phyloP scores from a whole-genome alignment of 352 stramenopile genomes.

The Globisporangium acanthophoron region DNA sequence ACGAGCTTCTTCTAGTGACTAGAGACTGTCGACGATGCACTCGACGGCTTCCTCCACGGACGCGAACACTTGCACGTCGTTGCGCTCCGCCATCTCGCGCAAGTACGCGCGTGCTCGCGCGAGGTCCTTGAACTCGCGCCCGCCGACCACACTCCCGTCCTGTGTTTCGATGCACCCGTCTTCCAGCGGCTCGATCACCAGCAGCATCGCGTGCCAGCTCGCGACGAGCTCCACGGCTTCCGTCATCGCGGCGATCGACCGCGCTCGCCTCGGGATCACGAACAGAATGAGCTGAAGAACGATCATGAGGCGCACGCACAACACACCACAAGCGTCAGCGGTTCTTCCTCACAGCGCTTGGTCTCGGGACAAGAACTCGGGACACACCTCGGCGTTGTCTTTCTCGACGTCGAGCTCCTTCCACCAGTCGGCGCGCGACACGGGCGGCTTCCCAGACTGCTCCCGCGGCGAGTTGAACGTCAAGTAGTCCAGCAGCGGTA shows the following conservation, averaged over 20 bases:
- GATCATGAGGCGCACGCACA: not conserved
- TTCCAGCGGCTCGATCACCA: constrained; percentile 69
- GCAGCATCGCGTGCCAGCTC: constrained; percentile 58
- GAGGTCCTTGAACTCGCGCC: constrained; percentile 81
- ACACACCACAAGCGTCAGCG: not conserved
- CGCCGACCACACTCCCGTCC: constrained; percentile 36
- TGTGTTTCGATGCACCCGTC: constrained; percentile 53
- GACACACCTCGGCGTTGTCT: constrained; percentile 48
- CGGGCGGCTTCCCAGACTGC: constrained; percentile 22
- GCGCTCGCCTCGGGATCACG: constrained; percentile 65
- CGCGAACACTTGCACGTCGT: constrained; percentile 70
- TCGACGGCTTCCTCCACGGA: constrained; percentile 57
- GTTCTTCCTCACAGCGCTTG: not conserved
- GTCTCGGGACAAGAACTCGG: not conserved
- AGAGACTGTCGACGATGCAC: constrained; percentile 54
- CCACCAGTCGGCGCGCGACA: constrained; percentile 31
- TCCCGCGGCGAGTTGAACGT: constrained; percentile 43
- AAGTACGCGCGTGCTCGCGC: constrained; percentile 72
- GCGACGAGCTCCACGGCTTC: constrained; percentile 76
- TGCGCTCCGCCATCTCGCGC: constrained; percentile 78
- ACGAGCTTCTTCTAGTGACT: constrained; percentile 10
- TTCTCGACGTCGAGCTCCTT: constrained; percentile 58
- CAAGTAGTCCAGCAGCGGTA: constrained; percentile 68
- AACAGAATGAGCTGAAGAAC: constrained; percentile 58
- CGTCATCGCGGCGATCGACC: constrained; percentile 80